These are phyloP conservation scores for Geotrichum histeridarum DNA, from an alignment of 1,139 yeast species.

Conservation along the genomic window DNA sequence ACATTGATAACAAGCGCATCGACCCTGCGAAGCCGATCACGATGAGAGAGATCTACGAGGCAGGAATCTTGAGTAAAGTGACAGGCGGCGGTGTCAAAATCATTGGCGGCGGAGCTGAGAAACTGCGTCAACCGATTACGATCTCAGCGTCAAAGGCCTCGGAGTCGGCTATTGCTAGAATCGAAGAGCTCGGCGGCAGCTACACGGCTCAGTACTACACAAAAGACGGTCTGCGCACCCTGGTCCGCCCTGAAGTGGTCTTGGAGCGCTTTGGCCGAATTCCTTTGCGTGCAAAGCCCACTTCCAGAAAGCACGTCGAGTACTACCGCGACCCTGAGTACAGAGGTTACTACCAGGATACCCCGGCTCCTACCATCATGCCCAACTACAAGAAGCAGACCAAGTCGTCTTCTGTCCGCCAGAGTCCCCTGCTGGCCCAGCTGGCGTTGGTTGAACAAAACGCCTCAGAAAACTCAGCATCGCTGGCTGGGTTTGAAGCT, in stretches of 20 bases:
- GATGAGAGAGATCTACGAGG: slow-evolving; percentile 65
- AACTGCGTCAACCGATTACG: slow-evolving; percentile 50
- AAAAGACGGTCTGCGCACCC: slow-evolving; percentile 61
- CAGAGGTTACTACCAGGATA: slow-evolving; percentile 63
- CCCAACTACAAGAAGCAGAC: slow-evolving; percentile 27
- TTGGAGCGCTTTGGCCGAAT: slow-evolving; percentile 66
- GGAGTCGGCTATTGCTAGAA: slow-evolving; percentile 60
- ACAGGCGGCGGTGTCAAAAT: slow-evolving; percentile 78
- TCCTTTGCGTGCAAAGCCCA: slow-evolving; percentile 85
- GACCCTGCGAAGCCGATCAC: slow-evolving; percentile 55
- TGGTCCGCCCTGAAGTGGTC: slow-evolving; percentile 68
- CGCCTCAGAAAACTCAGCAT: slow-evolving; percentile 11
- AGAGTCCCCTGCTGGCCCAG: slow-evolving; percentile 32
- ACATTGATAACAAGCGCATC: slow-evolving; percentile 42
- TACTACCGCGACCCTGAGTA: slow-evolving; percentile 67
- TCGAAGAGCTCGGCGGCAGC: slow-evolving; percentile 67
- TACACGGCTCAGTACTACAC: slow-evolving; percentile 73
- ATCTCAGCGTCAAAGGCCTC: slow-evolving; percentile 85
- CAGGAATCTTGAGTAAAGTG: slow-evolving; percentile 68
- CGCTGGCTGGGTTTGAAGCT: slow-evolving; percentile 22
- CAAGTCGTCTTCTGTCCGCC: slow-evolving; percentile 18
- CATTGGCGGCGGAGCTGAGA: slow-evolving; percentile 60
- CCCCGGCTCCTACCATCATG: slow-evolving; percentile 35
- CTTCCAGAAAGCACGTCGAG: slow-evolving; percentile 70
- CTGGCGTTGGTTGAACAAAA: slow-evolving; percentile 27